These are phyloP conservation scores for Trametes hirsuta DNA, from an alignment of 1,284 basidiomycete species.

Conservation along the genomic window DNA sequence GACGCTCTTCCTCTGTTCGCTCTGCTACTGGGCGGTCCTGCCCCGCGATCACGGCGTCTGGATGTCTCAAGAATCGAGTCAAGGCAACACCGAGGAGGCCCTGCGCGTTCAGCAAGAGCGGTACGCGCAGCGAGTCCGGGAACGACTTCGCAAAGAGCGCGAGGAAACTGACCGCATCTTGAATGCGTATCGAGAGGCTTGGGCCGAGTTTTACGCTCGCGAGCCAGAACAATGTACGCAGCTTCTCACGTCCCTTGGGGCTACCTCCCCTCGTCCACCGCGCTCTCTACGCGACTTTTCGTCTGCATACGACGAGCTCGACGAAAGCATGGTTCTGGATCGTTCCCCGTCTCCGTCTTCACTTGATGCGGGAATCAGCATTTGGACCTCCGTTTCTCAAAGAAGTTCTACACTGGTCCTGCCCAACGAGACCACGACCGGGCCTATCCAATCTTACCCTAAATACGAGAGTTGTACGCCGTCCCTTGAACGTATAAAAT, in stretches of 20 bases:
- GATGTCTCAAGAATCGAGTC: no score
- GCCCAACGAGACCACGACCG: not conserved
- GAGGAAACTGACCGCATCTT: constrained; percentile 4
- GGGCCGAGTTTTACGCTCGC: constrained; percentile 42
- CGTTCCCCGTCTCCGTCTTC: not conserved
- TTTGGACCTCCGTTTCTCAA: not conserved
- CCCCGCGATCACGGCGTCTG: not conserved
- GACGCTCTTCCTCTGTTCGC: not conserved
- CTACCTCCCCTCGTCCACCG: not conserved
- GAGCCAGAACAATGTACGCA: constrained; percentile 29
- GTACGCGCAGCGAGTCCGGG: constrained; percentile 8
- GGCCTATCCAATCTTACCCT: constrained; percentile 10
- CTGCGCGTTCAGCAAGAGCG: constrained; percentile 6
- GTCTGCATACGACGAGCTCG: not conserved
- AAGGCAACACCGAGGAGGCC: not conserved
- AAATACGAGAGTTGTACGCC: constrained; percentile 43
- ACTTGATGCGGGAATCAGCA: no score
- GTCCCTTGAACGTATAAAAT: constrained; percentile 26
- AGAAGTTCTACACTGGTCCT: not conserved
- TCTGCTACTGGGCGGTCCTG: not conserved
- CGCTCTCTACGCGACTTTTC: not conserved
- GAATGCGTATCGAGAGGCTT: constrained; percentile 28
- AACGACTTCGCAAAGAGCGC: constrained; percentile 7
- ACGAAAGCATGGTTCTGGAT: constrained; percentile 1
- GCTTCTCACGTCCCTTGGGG: constrained; percentile 10